Conservation (phyloP, 768 basidiomycete genomes). For the Pleurotus platypus region DNA sequence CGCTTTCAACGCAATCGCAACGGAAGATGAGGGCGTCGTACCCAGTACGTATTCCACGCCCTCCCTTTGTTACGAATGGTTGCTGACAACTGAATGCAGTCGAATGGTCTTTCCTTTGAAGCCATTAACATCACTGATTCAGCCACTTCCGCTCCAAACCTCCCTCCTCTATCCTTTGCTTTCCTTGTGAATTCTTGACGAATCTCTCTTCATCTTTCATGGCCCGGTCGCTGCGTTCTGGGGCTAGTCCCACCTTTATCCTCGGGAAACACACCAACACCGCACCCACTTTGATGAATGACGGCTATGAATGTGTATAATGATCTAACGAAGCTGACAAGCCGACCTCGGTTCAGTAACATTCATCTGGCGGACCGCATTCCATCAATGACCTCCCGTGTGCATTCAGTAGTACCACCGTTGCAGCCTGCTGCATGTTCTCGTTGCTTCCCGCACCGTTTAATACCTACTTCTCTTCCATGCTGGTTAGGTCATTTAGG, state of each 20-base stretch:
- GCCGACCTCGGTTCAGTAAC: background rate
- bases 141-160: constrained; percentile 7
- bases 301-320: constrained; percentile 3
- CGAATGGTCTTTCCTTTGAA: constrained; percentile 30
- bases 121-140: too few relatives aligned
- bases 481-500: constrained; percentile 1
- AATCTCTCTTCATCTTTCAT: constrained; percentile 8
- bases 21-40: constrained; percentile 47
- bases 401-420: background rate
- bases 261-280: background rate
- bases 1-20: constrained; percentile 62
- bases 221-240: background rate
- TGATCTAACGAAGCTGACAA: background rate
- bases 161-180: constrained; percentile 40
- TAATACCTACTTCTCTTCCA: background rate
- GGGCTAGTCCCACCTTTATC: background rate
- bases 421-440: constrained; percentile 5
- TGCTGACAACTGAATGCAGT: constrained; percentile 20
- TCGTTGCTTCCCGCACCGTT: constrained; percentile 8
- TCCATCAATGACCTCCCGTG: background rate
- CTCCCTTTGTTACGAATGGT: too few relatives aligned
- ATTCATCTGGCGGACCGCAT: constrained; percentile 7
- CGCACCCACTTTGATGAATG: background rate
- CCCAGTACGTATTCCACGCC: constrained; percentile 39
- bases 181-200: constrained; percentile 9